Conservation (phyloP, 2,329 filamentous ascomycete genomes). For the Hawksworthiomyces lignivorus region DNA sequence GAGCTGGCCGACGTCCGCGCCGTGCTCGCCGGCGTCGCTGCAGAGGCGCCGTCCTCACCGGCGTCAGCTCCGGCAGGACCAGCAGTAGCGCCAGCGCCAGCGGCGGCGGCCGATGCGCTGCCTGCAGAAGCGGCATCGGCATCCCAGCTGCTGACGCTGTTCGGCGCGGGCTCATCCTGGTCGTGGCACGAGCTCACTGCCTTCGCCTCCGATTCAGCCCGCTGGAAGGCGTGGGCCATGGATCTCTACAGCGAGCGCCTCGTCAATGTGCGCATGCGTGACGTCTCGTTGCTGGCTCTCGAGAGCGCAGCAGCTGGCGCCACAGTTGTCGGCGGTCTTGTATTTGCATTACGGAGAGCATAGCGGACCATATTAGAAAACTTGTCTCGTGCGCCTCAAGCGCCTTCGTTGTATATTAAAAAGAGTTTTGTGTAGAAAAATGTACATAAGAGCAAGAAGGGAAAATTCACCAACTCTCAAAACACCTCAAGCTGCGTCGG, state of each 20-base stretch:
- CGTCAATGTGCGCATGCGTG: constrained; percentile 58
- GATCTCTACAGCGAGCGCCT: constrained; percentile 61
- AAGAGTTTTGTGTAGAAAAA: constrained; percentile 1
- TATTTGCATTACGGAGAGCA: constrained; percentile 3
- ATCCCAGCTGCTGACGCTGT: neutral
- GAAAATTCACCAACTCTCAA: no score
- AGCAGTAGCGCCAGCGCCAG: neutral
- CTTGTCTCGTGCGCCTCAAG: no score
- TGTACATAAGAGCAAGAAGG: no score
- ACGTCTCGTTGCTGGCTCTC: constrained; percentile 61
- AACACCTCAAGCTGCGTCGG: no score
- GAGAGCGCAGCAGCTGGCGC: constrained; percentile 63
- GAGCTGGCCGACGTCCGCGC: constrained; percentile 31
- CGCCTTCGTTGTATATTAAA: no score
- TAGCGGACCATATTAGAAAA: no score
- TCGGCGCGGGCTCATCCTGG: constrained; percentile 3
- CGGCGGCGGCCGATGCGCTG: neutral
- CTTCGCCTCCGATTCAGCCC: constrained; percentile 30
- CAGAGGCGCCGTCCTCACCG: neutral
- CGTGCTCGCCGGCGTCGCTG: constrained; percentile 17
- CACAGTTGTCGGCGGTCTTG: constrained; percentile 6
- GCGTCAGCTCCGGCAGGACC: no score
- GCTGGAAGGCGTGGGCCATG: constrained; percentile 40
- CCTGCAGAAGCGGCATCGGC: neutral
- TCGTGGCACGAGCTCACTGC: constrained; percentile 33